phyloP scores from a whole-genome alignment of 495 filamentous ascomycete genomes.

The Platismatia glauca region DNA sequence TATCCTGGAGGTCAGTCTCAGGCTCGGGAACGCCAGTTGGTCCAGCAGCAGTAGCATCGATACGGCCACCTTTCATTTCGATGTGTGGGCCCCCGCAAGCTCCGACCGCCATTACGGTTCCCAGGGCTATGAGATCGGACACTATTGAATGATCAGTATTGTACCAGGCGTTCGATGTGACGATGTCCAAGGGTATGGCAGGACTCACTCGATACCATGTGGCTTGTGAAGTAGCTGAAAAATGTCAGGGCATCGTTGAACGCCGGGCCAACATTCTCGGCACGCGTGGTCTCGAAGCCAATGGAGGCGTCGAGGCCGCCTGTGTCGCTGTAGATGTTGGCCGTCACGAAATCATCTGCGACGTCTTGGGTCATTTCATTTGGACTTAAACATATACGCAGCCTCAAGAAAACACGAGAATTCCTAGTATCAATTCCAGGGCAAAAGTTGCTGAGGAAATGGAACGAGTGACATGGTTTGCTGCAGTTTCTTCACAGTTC shows the following conservation, averaged over 20 bases:
- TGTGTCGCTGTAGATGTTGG: conserved; percentile 36
- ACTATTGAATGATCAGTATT: conserved; percentile 15
- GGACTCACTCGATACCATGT: conserved; percentile 31
- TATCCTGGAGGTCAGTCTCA: conserved; percentile 43
- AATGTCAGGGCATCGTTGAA: conserved; percentile 49
- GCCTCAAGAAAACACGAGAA: too few species aligned
- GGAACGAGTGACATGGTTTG: background rate
- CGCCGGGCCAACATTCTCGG: conserved; percentile 50
- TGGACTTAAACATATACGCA: background rate
- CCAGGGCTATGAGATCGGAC: conserved; percentile 52
- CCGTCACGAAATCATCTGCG: conserved; percentile 49
- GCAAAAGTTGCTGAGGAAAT: background rate
- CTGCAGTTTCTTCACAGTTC: too few species aligned
- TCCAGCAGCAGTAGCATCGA: conserved; percentile 46
- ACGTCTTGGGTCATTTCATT: background rate
- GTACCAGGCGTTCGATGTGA: too few species aligned
- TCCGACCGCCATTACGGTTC: conserved; percentile 47
- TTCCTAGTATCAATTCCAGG: background rate
- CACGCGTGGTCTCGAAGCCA: conserved; percentile 43
- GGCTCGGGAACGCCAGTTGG: conserved; percentile 48
- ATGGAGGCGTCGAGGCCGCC: conserved; percentile 54
- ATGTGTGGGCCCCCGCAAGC: conserved; percentile 51
- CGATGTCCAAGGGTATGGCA: background rate
- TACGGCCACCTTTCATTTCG: conserved; percentile 44
- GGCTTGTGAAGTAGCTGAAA: conserved; percentile 44